These are phyloP conservation scores for Pterocarpus santalinus DNA, from an alignment of 306 rosid genomes.

Conservation along the genomic window DNA sequence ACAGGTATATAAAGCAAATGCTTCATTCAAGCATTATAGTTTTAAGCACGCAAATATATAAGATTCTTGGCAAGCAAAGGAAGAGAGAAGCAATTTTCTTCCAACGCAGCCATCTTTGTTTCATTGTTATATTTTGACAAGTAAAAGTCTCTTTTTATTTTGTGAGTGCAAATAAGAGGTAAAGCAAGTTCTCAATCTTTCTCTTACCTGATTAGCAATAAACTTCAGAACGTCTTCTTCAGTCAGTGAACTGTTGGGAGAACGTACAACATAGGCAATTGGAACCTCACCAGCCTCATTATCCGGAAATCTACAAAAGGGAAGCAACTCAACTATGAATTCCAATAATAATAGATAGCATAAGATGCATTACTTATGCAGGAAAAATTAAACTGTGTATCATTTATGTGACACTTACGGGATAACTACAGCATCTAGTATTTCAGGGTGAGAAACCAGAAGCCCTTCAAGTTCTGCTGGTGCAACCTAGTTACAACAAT, in stretches of 20 bases:
- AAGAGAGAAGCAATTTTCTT: constrained; percentile 13
- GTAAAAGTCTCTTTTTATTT: background rate
- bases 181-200: background rate
- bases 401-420: constrained; percentile 64
- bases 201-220: constrained; percentile 66
- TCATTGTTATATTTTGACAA: background rate
- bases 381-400: background rate
- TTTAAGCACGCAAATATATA: background rate
- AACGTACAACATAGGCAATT: constrained; percentile 73
- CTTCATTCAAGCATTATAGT: background rate
- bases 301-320: constrained; percentile 69
- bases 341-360: background rate
- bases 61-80: background rate
- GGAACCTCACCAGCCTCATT: constrained; percentile 95
- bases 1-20: background rate
- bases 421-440: constrained; percentile 83
- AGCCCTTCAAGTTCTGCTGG: constrained; percentile 95
- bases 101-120: background rate
- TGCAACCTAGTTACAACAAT: constrained; percentile 67
- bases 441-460: constrained; percentile 87
- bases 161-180: background rate
- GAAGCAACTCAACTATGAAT: constrained; percentile 6
- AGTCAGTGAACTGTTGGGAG: constrained; percentile 67
- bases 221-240: constrained; percentile 68
- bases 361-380: background rate